Base-by-base conservation (phyloP, 345 rosid genomes). In the Hibiscus syriacus region DNA sequence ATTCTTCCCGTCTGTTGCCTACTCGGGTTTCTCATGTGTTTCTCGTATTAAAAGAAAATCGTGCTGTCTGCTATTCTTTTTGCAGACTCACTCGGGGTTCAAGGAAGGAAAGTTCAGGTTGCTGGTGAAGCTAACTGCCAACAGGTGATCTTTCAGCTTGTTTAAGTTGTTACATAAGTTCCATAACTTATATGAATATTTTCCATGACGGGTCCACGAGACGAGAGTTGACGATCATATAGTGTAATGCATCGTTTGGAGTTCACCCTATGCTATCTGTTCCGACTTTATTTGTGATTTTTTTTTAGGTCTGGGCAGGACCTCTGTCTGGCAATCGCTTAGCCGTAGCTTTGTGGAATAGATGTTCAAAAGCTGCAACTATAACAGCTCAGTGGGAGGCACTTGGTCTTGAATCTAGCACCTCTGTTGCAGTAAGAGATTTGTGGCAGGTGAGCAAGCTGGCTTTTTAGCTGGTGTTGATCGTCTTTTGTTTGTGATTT, bases 71-170 rank as follows among this genome's bases (percentile, higher is more conserved):
- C 25, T 16, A 32, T 71, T 54, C 57, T 61, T 77, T 72, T 69
- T 72, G 75, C 88, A 94, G 99, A 94, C 65, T 76, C 88, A 10
- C 92, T 94, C n/a, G 99, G 99, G 30, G 89, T 94, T 76, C 98
- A 94, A 75, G 99, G 98, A 73, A 89, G 99, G 77, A 91, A 82
- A 78, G 87, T 91, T 64, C 45, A 80, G 70, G 78, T 71, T 57
- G 50, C 77, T 6, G 97, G 99, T 62, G 68, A 66, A 49, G 82
- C 78, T 67, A 80, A 74, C 60, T 94, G 97, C 81, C 85, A 59
- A 70, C 90, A 90, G 97, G 95, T 92, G 58, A 64, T 50, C 27
- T 41, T 55, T 70, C 52, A 50, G 25, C 60, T 38, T 60, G 60
- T 54, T 64, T 63, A 14, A 63, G 52, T 62, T 57, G 12, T 3